Conservation (phyloP, 805 yeast species). For the Yarrowia sp. region DNA sequence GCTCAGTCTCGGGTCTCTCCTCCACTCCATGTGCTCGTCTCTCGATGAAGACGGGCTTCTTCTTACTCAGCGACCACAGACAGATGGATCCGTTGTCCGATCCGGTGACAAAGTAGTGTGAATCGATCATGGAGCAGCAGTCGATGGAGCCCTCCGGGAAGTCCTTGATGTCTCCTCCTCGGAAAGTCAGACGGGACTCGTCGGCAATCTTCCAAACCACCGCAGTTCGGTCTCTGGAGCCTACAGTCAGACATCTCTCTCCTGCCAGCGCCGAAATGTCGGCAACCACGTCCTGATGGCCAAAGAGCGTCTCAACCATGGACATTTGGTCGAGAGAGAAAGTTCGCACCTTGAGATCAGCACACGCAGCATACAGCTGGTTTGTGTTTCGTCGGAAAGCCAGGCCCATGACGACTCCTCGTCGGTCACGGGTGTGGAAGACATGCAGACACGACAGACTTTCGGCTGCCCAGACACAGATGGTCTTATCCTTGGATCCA, state of each 20-base stretch:
- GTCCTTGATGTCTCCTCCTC: conserved; percentile 74
- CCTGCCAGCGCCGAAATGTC: conserved; percentile 81
- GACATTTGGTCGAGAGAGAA: conserved; percentile 85
- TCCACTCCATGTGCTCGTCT: conserved; percentile 80
- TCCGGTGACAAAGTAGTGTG: conserved; percentile 91
- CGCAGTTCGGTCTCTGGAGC: conserved; percentile 92
- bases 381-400: conserved; percentile 81
- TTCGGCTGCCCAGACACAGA: conserved; percentile 87
- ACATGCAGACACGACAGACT: conserved; percentile 76
- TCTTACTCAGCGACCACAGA: conserved; percentile 90
- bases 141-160: conserved; percentile 83
- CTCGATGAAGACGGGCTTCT: conserved; percentile 77
- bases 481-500: conserved; percentile 83
- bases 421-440: conserved; percentile 73
- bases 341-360: conserved; percentile 88
- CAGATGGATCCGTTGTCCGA: conserved; percentile 90
- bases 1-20: conserved; percentile 52
- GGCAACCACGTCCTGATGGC: conserved; percentile 89
- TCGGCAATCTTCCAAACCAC: conserved; percentile 97
- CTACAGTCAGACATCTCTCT: conserved; percentile 96
- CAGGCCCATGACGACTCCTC: conserved; percentile 74
- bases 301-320: conserved; percentile 88
- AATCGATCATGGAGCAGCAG: conserved; percentile 89
- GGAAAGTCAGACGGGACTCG: conserved; percentile 89
- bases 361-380: conserved; percentile 90